These are phyloP conservation scores for Geosmithia flava DNA, from an alignment of 2,329 filamentous ascomycete genomes.

Conservation along the genomic window DNA sequence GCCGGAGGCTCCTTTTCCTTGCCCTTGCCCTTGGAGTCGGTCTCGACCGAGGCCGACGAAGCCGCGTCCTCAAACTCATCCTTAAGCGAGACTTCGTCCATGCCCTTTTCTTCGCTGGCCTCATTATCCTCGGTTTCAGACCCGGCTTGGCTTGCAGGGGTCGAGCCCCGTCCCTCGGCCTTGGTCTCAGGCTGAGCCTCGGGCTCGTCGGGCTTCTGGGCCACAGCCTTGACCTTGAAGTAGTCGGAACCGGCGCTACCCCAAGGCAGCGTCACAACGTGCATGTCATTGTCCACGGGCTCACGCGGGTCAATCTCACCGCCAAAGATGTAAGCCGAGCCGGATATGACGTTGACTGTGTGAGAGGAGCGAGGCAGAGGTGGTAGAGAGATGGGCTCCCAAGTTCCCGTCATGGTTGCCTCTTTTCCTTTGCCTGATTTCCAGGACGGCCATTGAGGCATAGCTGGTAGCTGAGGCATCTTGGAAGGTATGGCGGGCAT, in stretches of 20 bases:
- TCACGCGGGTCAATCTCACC: slow-evolving; percentile 57
- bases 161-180: background rate
- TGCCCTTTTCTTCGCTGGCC: slow-evolving; percentile 1
- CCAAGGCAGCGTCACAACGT: slow-evolving; percentile 49
- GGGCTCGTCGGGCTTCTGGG: slow-evolving; percentile 18
- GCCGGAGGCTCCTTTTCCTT: slow-evolving; percentile 27
- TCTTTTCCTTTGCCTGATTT: slow-evolving; percentile 7
- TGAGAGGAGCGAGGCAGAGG: slow-evolving; percentile 63
- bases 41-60: background rate
- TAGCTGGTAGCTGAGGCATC: slow-evolving; percentile 11
- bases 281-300: slow-evolving; percentile 61
- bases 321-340: slow-evolving; percentile 58
- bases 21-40: slow-evolving; percentile 6
- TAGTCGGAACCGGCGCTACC: slow-evolving; percentile 47
- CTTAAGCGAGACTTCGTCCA: slow-evolving; percentile 1
- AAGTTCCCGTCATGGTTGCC: slow-evolving; percentile 39
- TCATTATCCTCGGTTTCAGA: slow-evolving; percentile 2
- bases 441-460: background rate
- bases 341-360: slow-evolving; percentile 46
- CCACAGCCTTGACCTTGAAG: slow-evolving; percentile 38
- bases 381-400: slow-evolving; percentile 44
- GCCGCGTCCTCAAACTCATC: background rate
- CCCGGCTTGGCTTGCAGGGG: background rate
- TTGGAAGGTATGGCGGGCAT: slow-evolving; percentile 9
- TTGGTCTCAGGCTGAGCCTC: background rate